A percentile compares a stretch with the other conserved stretches of the same genome.
phyloP scores from a whole-genome alignment of 2,329 filamentous ascomycete species.

The Moelleriella libera region DNA sequence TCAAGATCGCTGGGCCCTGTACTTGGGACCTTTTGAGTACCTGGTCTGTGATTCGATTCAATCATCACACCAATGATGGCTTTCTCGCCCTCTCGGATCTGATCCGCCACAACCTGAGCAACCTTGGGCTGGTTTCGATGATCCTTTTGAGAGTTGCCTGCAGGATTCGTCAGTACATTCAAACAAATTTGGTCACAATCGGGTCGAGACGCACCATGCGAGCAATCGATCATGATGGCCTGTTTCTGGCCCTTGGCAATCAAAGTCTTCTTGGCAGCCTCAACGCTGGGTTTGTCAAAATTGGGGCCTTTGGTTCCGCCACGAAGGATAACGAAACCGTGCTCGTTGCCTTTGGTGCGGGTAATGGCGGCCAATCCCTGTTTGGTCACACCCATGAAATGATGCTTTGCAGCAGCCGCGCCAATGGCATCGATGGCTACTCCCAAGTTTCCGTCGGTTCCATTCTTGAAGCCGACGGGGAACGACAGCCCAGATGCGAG shows the following conservation, averaged over 20 bases:
- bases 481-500: constrained; percentile 89
- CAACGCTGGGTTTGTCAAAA: constrained; percentile 76
- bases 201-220: constrained; percentile 52
- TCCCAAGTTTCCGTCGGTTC: constrained; percentile 80
- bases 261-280: constrained; percentile 63
- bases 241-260: constrained; percentile 70
- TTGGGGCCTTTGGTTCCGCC: constrained; percentile 89
- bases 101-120: constrained; percentile 54
- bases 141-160: constrained; percentile 93
- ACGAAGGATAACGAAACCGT: constrained; percentile 92
- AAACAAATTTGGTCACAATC: background rate
- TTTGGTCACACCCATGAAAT: constrained; percentile 98
- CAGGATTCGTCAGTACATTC: background rate
- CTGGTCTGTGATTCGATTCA: constrained; percentile 91
- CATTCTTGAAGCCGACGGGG: constrained; percentile 99
- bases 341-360: constrained; percentile 82
- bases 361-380: constrained; percentile 92
- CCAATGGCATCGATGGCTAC: constrained; percentile 96
- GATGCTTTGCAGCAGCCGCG: constrained; percentile 69
- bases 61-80: constrained; percentile 97
- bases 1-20: constrained; percentile 68
- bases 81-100: constrained; percentile 75
- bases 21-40: constrained; percentile 72
- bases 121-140: constrained; percentile 92
- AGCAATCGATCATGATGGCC: constrained; percentile 97